phyloP scores from a whole-genome alignment of 331 rosid genomes.

The Saraca asoca region DNA sequence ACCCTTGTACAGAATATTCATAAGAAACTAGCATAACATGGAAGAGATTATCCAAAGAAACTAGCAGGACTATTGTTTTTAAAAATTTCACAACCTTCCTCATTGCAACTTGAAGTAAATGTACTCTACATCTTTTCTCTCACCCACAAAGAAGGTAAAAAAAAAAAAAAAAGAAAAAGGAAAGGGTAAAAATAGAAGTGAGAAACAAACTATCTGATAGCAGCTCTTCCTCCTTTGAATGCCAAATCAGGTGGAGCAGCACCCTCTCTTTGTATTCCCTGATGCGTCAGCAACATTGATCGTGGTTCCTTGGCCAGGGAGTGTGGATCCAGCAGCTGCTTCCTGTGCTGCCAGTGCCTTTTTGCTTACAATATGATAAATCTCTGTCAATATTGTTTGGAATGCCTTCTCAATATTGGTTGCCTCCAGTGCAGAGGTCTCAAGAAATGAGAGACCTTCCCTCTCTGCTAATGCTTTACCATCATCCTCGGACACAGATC shows the following conservation, averaged over 20 bases:
- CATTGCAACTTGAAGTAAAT: conserved; percentile 59
- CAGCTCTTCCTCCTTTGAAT: conserved; percentile 36
- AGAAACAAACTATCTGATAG: conserved; percentile 49
- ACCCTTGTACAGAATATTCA: conserved; percentile 44
- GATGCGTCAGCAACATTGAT: conserved; percentile 81
- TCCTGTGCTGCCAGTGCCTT: conserved; percentile 99
- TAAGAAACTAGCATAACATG: conserved; percentile 41
- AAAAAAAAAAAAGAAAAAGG: conserved; percentile 18
- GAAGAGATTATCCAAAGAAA: conserved; percentile 44
- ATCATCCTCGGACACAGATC: conserved; percentile 84
- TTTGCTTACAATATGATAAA: conserved; percentile 93
- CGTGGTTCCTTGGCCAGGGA: conserved; percentile 93
- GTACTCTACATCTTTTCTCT: conserved; percentile 69
- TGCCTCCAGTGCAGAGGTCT: conserved; percentile 94
- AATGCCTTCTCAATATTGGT: conserved; percentile 95
- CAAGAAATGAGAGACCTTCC: conserved; percentile 97
- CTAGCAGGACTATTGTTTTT: conserved; percentile 46
- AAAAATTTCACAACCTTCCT: conserved; percentile 55
- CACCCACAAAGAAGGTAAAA: conserved; percentile 37
- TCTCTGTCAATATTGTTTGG: conserved; percentile 93
- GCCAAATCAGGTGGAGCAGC: conserved; percentile 74
- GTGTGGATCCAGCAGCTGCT: conserved; percentile 53
- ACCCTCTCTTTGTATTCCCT: conserved; percentile 67
- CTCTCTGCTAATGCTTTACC: conserved; percentile 90
- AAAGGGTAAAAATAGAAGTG: conserved; percentile 34